Evolutionary conservation across 208 protist species (phyloP).

Genomic region (Trypanosoma avium): DNA sequence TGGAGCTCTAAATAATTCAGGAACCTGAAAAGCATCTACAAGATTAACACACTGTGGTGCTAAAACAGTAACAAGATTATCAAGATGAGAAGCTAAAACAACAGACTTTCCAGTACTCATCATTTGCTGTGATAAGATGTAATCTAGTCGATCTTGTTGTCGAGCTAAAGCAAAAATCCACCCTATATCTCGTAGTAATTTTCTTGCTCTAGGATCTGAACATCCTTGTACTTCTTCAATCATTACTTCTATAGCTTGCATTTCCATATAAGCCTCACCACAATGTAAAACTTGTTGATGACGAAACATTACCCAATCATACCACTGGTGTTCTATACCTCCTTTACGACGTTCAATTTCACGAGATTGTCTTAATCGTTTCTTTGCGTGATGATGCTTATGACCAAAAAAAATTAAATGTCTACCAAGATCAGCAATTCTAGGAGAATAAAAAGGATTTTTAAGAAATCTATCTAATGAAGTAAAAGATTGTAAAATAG

Average conservation of each 20-base stretch:
- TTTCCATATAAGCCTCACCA: constrained; percentile 90
- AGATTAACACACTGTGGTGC: constrained; percentile 86
- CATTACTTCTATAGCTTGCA: constrained; percentile 70
- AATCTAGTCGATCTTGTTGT: constrained; percentile 80
- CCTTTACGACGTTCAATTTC: constrained; percentile 84
- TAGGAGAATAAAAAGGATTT: constrained; percentile 87
- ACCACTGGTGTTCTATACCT: constrained; percentile 86
- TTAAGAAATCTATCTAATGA: constrained; percentile 76
- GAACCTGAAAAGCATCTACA: constrained; percentile 79
- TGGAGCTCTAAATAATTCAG: constrained; percentile 48
- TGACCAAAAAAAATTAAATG: constrained; percentile 90
- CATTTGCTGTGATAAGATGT: constrained; percentile 71
- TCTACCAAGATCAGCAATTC: constrained; percentile 82
- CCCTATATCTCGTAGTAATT: constrained; percentile 83
- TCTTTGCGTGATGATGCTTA: constrained; percentile 84
- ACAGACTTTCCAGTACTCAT: constrained; percentile 63
- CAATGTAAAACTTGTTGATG: constrained; percentile 86
- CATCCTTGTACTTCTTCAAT: constrained; percentile 81
- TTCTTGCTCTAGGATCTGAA: constrained; percentile 73
- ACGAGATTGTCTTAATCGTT: constrained; percentile 65
- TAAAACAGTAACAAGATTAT: constrained; percentile 87
- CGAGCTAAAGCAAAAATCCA: constrained; percentile 85
- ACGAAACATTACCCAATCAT: constrained; percentile 88
- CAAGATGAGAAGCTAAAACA: constrained; percentile 65
- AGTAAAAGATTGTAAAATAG: constrained; percentile 55